Evolutionary conservation across 2,329 filamentous ascomycete species (phyloP), one percentile per base, ranked within the genome.

Genomic region (Monosporascus sp.): DNA sequence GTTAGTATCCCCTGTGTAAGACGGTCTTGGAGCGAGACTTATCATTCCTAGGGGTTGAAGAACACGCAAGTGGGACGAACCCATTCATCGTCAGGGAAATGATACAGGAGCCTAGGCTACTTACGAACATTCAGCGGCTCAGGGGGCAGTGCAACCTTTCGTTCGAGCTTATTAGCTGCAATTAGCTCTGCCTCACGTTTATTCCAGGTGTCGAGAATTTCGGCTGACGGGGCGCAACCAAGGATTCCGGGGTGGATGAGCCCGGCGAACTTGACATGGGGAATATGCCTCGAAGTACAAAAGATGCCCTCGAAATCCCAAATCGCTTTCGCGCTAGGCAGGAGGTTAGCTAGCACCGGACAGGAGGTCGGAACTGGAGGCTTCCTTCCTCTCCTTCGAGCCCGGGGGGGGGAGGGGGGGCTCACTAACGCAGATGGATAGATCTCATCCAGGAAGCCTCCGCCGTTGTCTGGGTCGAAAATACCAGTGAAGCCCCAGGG

Each of bases 161-260:
- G 81, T 48, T 81, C 77, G 49, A 88, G 79, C 64, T 84, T 79
- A 48, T 83, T 81, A 3, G 85, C 81, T 0, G 82, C 75, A 56
- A 96, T 92, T 9, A 97, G 78, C 58, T 93, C 88, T 14, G 73
- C 85, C 70, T 97, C 92, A 37, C 92, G 88, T 54, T 75, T 78
- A 66, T 96, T 96, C 92, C 92, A 96, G 50, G 83, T 85, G 0
- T 81, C 82, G 11, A 96, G 81, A 17, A 97, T 75, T 60, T 90
- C 85, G 3, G 83, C 75, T 0, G 89, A 93, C 0, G 92, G 92
- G 0, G 92, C 92, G 65, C 90, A 96, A 18, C 92, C 92, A 9
- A 97, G 75, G 58, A 97, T 96, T 4, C 92, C 92, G 0, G 92
- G 92, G 68, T 96, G 92, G 66, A 96, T 96, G 35, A 96, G 78